These are phyloP conservation scores for Mycena leptocephala DNA, from an alignment of 768 basidiomycete species.

Conservation along the genomic window DNA sequence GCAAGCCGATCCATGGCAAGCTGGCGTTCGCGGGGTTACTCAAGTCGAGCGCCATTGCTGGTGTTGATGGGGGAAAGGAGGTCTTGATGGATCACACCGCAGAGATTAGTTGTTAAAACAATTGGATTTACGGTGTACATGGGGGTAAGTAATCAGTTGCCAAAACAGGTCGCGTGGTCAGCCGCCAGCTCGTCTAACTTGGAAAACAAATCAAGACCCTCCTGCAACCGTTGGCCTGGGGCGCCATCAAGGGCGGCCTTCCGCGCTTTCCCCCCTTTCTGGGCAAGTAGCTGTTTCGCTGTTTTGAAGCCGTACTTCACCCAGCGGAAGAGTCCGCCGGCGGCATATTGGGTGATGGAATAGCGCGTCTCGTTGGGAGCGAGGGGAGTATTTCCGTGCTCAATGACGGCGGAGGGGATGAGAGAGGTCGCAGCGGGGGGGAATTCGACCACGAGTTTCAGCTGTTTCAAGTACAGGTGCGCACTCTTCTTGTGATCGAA, in stretches of 20 bases:
- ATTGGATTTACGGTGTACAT: neutral
- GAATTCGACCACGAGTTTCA: conserved; percentile 43
- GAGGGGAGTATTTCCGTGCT: conserved; percentile 41
- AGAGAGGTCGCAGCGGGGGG: conserved; percentile 36
- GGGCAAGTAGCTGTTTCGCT: neutral
- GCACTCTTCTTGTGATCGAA: conserved; percentile 43
- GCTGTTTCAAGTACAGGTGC: conserved; percentile 46
- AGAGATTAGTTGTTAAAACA: neutral
- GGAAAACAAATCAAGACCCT: neutral
- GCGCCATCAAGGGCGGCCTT: neutral
- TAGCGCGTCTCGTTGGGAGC: conserved; percentile 32
- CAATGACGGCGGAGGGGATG: conserved; percentile 41
- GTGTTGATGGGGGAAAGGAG: no score
- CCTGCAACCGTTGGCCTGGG: neutral
- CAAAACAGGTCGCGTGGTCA: neutral
- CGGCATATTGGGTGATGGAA: conserved; percentile 46
- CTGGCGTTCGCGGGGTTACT: no score
- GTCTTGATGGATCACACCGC: neutral
- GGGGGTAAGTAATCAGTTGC: neutral
- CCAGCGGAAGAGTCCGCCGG: conserved; percentile 44
- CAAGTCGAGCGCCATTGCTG: no score
- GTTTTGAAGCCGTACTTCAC: conserved; percentile 40
- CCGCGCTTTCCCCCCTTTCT: neutral
- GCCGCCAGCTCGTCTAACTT: neutral
- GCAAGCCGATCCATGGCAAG: no score